These are phyloP conservation scores for Phytophthora sp. DNA, from an alignment of 352 stramenopile genomes.

Conservation along the genomic window DNA sequence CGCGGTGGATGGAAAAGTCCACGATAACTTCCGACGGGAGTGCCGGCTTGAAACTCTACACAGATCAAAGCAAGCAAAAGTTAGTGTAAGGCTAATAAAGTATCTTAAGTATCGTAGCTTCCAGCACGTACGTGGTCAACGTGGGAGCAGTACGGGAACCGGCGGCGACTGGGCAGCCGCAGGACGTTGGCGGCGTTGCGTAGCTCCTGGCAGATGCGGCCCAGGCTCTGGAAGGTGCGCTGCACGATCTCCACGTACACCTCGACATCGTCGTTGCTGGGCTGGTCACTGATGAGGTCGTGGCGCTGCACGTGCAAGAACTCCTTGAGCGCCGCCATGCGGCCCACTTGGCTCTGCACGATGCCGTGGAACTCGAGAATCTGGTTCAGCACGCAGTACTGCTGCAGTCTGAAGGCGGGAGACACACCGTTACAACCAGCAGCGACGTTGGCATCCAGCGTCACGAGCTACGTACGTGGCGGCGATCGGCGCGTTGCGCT, in stretches of 20 bases:
- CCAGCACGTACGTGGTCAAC: slow-evolving; percentile 72
- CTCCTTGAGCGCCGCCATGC: slow-evolving; percentile 52
- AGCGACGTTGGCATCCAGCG: background rate
- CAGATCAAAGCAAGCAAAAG: background rate
- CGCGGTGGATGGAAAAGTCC: slow-evolving; percentile 85
- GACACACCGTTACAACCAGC: slow-evolving; percentile 9
- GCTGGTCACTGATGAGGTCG: slow-evolving; percentile 43
- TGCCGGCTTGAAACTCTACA: slow-evolving; percentile 65
- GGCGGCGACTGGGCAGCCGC: slow-evolving; percentile 70
- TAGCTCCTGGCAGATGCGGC: slow-evolving; percentile 65
- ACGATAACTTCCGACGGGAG: slow-evolving; percentile 79
- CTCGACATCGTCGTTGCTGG: slow-evolving; percentile 57
- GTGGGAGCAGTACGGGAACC: slow-evolving; percentile 83
- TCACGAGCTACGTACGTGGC: slow-evolving; percentile 49
- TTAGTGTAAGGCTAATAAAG: too few relatives aligned
- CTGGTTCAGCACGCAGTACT: slow-evolving; percentile 86
- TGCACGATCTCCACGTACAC: slow-evolving; percentile 60
- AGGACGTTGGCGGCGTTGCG: slow-evolving; percentile 75
- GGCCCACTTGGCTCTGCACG: slow-evolving; percentile 61
- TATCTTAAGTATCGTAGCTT: too few relatives aligned
- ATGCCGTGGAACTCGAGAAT: slow-evolving; percentile 85
- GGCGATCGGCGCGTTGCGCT: slow-evolving; percentile 53
- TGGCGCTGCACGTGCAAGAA: slow-evolving; percentile 54
- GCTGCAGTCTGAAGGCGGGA: slow-evolving; percentile 52
- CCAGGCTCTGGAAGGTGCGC: slow-evolving; percentile 56